Percentiles rank a stretch among this genome's conserved stretches.
These are phyloP conservation scores for Phlebiopsis flavidoalba DNA, from an alignment of 768 basidiomycete genomes.

Conservation along the genomic window DNA sequence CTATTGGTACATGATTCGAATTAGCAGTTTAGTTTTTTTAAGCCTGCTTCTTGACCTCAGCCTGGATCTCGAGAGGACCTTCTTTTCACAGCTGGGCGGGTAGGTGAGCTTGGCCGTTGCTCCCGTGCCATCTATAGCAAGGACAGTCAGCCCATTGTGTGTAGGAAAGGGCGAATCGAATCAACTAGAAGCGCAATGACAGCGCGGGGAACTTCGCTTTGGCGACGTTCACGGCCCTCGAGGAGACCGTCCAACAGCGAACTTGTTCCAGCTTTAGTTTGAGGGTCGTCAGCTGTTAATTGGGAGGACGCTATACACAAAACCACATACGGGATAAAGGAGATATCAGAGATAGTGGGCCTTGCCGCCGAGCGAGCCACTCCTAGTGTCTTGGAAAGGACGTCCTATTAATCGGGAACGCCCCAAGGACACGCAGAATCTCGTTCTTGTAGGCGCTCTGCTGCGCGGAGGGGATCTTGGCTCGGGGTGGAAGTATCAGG, in stretches of 20 bases:
- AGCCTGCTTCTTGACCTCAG: constrained; percentile 1
- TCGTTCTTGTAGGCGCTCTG: constrained; percentile 21
- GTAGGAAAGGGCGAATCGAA: background rate
- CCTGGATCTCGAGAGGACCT: constrained; percentile 4
- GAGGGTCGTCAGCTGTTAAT: background rate
- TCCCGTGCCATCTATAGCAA: constrained; percentile 11
- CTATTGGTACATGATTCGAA: background rate
- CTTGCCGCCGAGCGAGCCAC: constrained; percentile 17
- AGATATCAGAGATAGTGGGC: constrained; percentile 14
- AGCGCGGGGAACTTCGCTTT: constrained; percentile 11
- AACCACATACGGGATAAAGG: constrained; percentile 11
- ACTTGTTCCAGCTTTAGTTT: constrained; percentile 7
- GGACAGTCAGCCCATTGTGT: background rate
- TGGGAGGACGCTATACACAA: no score
- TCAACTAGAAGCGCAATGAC: constrained; percentile 5
- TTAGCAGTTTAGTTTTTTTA: background rate
- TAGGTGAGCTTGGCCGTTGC: constrained; percentile 6
- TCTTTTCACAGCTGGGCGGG: constrained; percentile 8
- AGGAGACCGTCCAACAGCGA: constrained; percentile 2
- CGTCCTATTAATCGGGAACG: constrained; percentile 17
- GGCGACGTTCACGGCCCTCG: constrained; percentile 6
- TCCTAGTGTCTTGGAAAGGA: constrained; percentile 17
- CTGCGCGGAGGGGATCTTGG: constrained; percentile 16
- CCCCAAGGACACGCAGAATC: constrained; percentile 16
- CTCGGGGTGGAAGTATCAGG: constrained; percentile 17